These are phyloP conservation scores for Litsea cubeba DNA, from an alignment of 164 flowering plant genomes.

Conservation along the genomic window DNA sequence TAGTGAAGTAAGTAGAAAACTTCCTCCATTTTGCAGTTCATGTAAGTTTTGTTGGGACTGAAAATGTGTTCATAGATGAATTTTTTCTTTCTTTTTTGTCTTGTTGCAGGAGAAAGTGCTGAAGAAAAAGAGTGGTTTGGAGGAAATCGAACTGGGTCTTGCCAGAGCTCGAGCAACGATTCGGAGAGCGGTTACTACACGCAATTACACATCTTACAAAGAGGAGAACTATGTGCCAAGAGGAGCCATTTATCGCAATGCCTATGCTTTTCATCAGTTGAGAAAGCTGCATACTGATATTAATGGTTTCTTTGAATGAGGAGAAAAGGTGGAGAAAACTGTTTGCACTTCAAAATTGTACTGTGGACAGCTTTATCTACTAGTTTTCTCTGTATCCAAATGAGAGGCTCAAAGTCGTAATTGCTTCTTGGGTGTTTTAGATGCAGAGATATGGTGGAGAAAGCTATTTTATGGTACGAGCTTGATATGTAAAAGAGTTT, in stretches of 20 bases:
- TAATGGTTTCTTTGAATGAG: no score
- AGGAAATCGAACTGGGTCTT: conserved; percentile 39
- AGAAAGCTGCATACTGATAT: neutral
- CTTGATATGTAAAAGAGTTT: no score
- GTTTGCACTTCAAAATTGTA: no score
- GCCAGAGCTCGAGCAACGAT: conserved; percentile 51
- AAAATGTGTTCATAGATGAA: no score
- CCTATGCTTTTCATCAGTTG: conserved; percentile 53
- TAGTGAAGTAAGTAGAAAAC: neutral
- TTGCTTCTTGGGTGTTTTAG: no score
- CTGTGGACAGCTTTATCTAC: no score
- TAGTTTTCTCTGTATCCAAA: no score
- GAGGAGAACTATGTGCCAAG: conserved; percentile 3
- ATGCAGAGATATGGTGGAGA: no score
- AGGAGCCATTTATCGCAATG: conserved; percentile 42
- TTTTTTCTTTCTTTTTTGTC: neutral
- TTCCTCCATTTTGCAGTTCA: no score
- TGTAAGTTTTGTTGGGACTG: neutral
- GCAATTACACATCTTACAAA: conserved; percentile 1
- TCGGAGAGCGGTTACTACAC: conserved; percentile 20
- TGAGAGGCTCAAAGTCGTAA: no score
- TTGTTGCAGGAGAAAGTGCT: neutral
- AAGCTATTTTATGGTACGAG: no score
- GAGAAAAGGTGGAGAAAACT: no score
- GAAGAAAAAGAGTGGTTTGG: neutral